A percentile compares a stretch with the other conserved stretches of the same genome.
Evolutionary conservation across 306 rosid genomes (phyloP).

Genomic region (Luffa acutangula): DNA sequence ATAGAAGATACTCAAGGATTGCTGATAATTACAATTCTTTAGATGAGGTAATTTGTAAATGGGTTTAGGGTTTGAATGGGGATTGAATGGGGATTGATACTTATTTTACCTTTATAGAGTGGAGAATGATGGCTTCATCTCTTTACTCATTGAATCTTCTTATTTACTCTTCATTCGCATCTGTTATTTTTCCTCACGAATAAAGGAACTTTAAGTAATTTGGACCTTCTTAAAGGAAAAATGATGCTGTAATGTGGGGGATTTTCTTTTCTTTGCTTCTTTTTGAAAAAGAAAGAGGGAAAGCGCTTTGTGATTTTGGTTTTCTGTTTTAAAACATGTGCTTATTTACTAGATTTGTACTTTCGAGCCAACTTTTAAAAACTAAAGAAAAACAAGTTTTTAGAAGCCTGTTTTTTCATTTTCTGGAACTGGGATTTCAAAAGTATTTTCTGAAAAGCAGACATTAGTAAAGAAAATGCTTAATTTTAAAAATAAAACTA

Average conservation of each 20-base stretch:
- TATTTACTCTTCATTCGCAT: not conserved
- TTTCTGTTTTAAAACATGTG: not conserved
- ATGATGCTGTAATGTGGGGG: not conserved
- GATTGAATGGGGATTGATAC: not conserved
- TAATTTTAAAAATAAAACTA: not conserved
- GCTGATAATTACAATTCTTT: conserved; percentile 63
- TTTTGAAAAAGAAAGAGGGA: not conserved
- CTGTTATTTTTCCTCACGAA: not conserved
- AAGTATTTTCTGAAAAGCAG: not conserved
- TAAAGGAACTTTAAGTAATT: not conserved
- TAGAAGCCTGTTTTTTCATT: not conserved
- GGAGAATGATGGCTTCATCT: not conserved
- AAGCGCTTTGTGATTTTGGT: not conserved
- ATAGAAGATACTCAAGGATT: conserved; percentile 70
- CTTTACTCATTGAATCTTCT: not conserved
- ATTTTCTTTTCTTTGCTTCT: not conserved
- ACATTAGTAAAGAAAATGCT: not conserved
- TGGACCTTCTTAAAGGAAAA: not conserved
- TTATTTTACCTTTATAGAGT: not conserved
- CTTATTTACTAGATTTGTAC: not conserved
- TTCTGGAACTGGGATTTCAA: not conserved
- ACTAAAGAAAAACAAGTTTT: not conserved
- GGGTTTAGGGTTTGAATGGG: not conserved
- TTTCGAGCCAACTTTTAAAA: not conserved
- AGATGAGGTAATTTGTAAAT: conserved; percentile 38